These are phyloP conservation scores for Adansonia rubrostipa DNA, from an alignment of 441 rosid species.

Conservation along the genomic window DNA sequence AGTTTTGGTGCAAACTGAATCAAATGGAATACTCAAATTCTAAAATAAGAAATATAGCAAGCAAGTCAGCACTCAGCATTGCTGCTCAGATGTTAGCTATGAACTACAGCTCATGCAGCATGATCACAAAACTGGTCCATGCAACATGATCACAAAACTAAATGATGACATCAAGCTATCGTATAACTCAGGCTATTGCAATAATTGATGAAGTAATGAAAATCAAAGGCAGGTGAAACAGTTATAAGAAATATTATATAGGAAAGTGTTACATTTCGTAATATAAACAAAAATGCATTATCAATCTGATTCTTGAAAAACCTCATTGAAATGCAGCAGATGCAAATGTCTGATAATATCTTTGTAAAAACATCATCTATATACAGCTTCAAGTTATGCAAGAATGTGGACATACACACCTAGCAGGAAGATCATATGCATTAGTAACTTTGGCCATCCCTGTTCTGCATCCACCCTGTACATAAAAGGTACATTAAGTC, in stretches of 20 bases:
- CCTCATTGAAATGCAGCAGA: constrained; percentile 1
- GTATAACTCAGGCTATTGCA: background rate
- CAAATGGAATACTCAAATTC: constrained; percentile 16
- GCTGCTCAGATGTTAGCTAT: constrained; percentile 8
- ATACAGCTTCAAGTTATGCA: constrained; percentile 10
- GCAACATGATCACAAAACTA: constrained; percentile 9
- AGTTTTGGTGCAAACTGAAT: background rate
- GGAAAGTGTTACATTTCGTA: background rate
- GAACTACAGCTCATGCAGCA: background rate
- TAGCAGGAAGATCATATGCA: constrained; percentile 97
- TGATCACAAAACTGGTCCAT: background rate
- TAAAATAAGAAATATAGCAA: background rate
- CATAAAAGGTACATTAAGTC: constrained; percentile 33
- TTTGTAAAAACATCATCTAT: background rate
- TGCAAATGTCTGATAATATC: constrained; percentile 4
- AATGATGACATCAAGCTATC: background rate
- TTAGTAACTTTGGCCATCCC: constrained; percentile 98
- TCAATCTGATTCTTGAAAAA: background rate
- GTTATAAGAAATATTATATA: background rate
- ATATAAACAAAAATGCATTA: background rate
- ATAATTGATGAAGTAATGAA: background rate
- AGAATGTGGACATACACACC: constrained; percentile 51
- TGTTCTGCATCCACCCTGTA: constrained; percentile 96
- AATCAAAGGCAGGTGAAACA: background rate
- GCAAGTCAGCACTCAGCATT: too few species aligned